Percentiles rank a stretch among this genome's conserved stretches.
Evolutionary conservation across 805 yeast species (phyloP).

Genomic region (Ogataea ganodermae): DNA sequence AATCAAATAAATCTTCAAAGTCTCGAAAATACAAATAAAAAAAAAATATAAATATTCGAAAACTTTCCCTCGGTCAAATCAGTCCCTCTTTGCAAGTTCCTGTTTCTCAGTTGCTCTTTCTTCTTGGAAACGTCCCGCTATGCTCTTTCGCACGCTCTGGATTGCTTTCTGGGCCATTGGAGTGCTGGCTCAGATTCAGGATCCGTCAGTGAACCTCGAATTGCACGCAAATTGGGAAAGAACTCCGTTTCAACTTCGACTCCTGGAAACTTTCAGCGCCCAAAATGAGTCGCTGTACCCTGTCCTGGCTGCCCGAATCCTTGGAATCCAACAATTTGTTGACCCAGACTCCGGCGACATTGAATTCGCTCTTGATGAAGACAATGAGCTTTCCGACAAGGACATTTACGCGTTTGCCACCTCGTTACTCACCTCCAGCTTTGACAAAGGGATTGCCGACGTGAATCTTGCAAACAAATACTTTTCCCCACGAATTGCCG

Average conservation of each 20-base stretch:
- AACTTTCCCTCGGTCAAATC: too few relatives aligned
- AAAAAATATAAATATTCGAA: too few relatives aligned
- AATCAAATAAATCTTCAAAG: too few relatives aligned
- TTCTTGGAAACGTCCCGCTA: not conserved
- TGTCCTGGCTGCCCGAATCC: constrained; percentile 33
- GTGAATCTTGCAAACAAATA: constrained; percentile 49
- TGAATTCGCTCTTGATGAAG: constrained; percentile 30
- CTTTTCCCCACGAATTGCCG: constrained; percentile 61
- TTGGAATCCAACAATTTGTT: constrained; percentile 28
- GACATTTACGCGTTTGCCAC: constrained; percentile 28
- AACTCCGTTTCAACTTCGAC: constrained; percentile 44
- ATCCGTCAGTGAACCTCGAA: constrained; percentile 30
- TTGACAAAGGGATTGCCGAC: constrained; percentile 35
- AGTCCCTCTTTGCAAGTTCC: too few relatives aligned
- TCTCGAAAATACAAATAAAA: too few relatives aligned
- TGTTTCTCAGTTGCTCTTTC: not conserved
- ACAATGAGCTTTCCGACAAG: constrained; percentile 24
- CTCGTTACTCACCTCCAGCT: constrained; percentile 14
- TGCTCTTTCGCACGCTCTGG: constrained; percentile 6
- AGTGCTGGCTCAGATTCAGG: constrained; percentile 10
- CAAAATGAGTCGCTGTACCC: constrained; percentile 40
- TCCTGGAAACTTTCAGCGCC: constrained; percentile 42
- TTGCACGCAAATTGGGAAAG: constrained; percentile 42
- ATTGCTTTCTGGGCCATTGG: not conserved
- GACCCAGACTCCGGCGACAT: constrained; percentile 34